Base-by-base conservation (phyloP, 495 filamentous ascomycete species). In the Clohesyomyces aquaticus region DNA sequence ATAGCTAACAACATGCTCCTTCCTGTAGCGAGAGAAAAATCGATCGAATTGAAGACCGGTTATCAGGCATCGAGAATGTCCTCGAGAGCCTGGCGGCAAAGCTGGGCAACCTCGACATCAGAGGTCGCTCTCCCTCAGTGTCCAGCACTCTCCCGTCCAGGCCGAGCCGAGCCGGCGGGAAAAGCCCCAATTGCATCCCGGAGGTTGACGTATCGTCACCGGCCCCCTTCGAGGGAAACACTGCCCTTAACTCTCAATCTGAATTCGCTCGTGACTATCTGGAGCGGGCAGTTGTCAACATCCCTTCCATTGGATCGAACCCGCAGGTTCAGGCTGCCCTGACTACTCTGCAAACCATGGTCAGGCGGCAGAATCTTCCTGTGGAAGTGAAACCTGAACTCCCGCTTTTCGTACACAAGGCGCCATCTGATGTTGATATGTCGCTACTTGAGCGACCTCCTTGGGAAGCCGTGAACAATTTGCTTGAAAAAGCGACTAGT, bases 191-290 rank as follows among this genome's bases (percentile, higher is more conserved):
- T 18, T 63, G 57, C 18, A 50, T n/a, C 23, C n/a, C 50, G 6
- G 49, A 45, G 11, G 12, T 58, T 27, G 25, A 19, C 19, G 4
- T 28, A 1, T 32, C 12, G 22, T 43, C 43, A 9, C 53, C 65
- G 10, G 47, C 51, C n/a, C 52, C 76, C 0, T 87, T 88, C 51
- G 85, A 87, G 55, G 85, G 84, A 8, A 79, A 80, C 65, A 83
- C 85, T 0, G 85, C 84, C 14, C 73, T 89, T 27, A 75, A 82
- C 8, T 79, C 82, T 16, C 87, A 89, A 59, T 86, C 86, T 0
- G 83, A 77, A 1, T 87, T 86, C 71, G 87, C 87, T 3, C 84
- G 81, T 56, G 77, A 84, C 63, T 84, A 87, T 59, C 77, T 87
- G 25, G 80, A 87, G 62, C 79, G 81, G 25, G 83, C 83, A 16